Conservation (phyloP, 371 early-diverging fungal genomes). For the Mortierella sp. region DNA sequence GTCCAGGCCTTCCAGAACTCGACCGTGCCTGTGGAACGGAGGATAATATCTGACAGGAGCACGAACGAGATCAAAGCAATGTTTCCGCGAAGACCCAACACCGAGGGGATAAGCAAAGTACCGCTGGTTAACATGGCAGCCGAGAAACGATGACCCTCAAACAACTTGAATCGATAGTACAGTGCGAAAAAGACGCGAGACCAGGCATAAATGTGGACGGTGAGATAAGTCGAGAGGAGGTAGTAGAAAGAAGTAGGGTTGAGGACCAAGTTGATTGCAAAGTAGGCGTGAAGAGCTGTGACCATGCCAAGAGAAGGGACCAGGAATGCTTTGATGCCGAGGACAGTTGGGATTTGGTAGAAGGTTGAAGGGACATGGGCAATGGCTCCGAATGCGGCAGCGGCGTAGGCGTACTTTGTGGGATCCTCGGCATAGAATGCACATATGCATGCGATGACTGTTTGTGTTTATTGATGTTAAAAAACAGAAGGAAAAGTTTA, state of each 20-base stretch:
- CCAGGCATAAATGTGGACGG: constrained; percentile 60
- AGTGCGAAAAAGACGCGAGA: constrained; percentile 57
- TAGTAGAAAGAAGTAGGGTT: constrained; percentile 55
- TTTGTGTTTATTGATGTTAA: not conserved
- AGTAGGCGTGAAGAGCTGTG: constrained; percentile 52
- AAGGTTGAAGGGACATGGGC: constrained; percentile 55
- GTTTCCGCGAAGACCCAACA: constrained; percentile 50
- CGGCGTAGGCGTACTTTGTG: constrained; percentile 44
- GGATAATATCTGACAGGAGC: constrained; percentile 27
- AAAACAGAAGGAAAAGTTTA: not conserved
- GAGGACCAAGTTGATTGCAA: constrained; percentile 43
- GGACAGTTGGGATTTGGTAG: constrained; percentile 55
- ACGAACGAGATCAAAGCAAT: constrained; percentile 29
- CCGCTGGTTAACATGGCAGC: constrained; percentile 58
- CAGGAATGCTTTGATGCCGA: constrained; percentile 57
- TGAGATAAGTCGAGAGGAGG: constrained; percentile 49
- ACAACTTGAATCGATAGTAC: constrained; percentile 54
- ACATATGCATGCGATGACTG: constrained; percentile 41
- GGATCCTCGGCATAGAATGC: constrained; percentile 55
- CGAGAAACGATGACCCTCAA: constrained; percentile 54
- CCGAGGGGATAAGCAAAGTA: constrained; percentile 49
- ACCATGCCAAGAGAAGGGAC: constrained; percentile 47
- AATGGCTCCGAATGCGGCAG: constrained; percentile 31
- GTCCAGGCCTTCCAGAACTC: constrained; percentile 56
- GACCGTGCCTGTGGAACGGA: constrained; percentile 9